These are phyloP conservation scores for Pyrus pyrifolia DNA, from an alignment of 306 rosid species.

Conservation along the genomic window DNA sequence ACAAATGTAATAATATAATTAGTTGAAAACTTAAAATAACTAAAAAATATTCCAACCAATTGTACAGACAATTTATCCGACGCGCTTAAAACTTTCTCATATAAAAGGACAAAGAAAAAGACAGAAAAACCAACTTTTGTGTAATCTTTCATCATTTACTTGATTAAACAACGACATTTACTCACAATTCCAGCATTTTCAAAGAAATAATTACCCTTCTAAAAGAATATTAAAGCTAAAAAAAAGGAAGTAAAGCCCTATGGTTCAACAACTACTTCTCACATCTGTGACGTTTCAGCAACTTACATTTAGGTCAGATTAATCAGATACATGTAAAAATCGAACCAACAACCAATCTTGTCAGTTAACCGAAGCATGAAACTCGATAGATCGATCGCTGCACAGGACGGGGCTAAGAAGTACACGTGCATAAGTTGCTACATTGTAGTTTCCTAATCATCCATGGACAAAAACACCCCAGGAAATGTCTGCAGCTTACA, in stretches of 20 bases:
- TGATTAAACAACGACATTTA: background rate
- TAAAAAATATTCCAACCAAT: too few relatives aligned
- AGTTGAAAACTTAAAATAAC: accelerated
- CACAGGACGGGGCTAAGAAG: slow-evolving; percentile 3
- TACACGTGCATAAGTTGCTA: background rate
- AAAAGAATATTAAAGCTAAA: background rate
- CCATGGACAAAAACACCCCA: slow-evolving; percentile 14
- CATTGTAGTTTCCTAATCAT: background rate
- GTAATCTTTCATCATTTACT: background rate
- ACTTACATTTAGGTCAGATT: background rate
- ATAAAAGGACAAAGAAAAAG: background rate
- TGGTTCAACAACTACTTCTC: slow-evolving; percentile 4
- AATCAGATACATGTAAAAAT: slow-evolving; percentile 5
- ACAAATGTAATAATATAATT: too few relatives aligned
- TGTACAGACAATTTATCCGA: too few relatives aligned
- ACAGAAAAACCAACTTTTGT: background rate
- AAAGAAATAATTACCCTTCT: background rate
- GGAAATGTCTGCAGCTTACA: slow-evolving; percentile 9
- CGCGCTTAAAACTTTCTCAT: too few relatives aligned
- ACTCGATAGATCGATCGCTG: background rate
- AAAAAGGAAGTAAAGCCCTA: background rate
- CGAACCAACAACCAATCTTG: slow-evolving; percentile 6
- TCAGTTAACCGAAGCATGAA: background rate
- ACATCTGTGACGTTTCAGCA: background rate
- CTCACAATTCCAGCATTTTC: background rate